Conservation (phyloP, 352 stramenopile species). For the Sclerospora graminicola region DNA sequence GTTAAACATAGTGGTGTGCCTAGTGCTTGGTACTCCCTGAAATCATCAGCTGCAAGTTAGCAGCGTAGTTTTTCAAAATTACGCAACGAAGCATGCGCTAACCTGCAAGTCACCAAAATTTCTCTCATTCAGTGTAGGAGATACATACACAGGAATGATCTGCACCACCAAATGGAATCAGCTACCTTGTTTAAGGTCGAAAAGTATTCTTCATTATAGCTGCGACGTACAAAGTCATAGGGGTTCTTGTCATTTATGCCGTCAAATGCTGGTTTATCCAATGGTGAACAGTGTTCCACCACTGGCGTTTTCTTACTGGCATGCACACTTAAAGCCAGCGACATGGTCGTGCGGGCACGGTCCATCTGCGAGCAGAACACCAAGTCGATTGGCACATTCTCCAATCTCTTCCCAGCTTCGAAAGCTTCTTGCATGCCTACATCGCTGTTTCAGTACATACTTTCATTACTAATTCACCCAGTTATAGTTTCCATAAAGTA, state of each 20-base stretch:
- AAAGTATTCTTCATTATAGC: background rate
- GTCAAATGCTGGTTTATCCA: slow-evolving; percentile 55
- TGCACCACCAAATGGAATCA: slow-evolving; percentile 15
- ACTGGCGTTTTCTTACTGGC: slow-evolving; percentile 76
- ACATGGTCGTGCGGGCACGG: slow-evolving; percentile 63
- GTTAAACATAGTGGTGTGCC: slow-evolving; percentile 65
- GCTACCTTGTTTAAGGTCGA: background rate
- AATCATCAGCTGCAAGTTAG: slow-evolving; percentile 3
- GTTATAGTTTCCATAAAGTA: background rate
- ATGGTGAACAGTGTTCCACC: slow-evolving; percentile 59
- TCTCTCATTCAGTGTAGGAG: slow-evolving; percentile 65
- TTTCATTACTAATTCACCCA: background rate
- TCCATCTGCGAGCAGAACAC: slow-evolving; percentile 85
- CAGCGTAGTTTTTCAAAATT: too few relatives aligned
- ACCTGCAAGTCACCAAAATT: slow-evolving; percentile 78
- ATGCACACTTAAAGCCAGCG: slow-evolving; percentile 67
- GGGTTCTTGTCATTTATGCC: slow-evolving; percentile 68
- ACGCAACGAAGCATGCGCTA: background rate
- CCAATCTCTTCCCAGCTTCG: slow-evolving; percentile 60
- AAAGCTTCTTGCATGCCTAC: slow-evolving; percentile 78
- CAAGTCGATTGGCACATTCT: slow-evolving; percentile 70
- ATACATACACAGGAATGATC: slow-evolving; percentile 75
- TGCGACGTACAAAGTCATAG: slow-evolving; percentile 59
- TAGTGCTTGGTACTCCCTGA: slow-evolving; percentile 60
- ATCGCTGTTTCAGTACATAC: slow-evolving; percentile 21